These are phyloP conservation scores for Podaxis sp. DNA, from an alignment of 768 basidiomycete genomes.

Conservation along the genomic window DNA sequence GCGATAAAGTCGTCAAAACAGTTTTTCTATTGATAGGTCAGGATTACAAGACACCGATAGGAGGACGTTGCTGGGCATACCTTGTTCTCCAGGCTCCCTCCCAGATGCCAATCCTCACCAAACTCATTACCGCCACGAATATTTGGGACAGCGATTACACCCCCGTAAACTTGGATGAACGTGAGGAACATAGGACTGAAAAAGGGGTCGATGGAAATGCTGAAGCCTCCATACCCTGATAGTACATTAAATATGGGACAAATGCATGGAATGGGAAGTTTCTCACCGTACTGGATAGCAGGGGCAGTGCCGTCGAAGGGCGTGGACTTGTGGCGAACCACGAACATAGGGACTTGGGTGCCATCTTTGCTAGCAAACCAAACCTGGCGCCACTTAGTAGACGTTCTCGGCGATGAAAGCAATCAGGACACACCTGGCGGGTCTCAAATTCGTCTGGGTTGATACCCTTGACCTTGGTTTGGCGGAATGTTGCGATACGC, in stretches of 20 bases:
- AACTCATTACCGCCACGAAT: slow-evolving; percentile 75
- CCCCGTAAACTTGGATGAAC: slow-evolving; percentile 67
- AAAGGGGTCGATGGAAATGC: slow-evolving; percentile 63
- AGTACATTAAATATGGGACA: not conserved
- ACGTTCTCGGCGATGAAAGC: not conserved
- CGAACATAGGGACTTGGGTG: slow-evolving; percentile 80
- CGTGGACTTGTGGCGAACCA: slow-evolving; percentile 71
- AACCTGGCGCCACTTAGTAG: slow-evolving; percentile 33
- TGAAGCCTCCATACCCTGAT: slow-evolving; percentile 80
- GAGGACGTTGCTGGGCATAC: slow-evolving; percentile 25
- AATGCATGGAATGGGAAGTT: not conserved
- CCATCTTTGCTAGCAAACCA: slow-evolving; percentile 82
- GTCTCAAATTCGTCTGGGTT: slow-evolving; percentile 64
- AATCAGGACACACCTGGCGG: slow-evolving; percentile 42
- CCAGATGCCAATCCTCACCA: slow-evolving; percentile 82
- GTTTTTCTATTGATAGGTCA: slow-evolving; percentile 42
- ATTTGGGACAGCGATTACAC: slow-evolving; percentile 53
- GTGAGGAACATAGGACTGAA: slow-evolving; percentile 72
- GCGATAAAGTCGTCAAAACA: slow-evolving; percentile 83
- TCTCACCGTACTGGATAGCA: slow-evolving; percentile 68
- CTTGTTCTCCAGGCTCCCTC: slow-evolving; percentile 67
- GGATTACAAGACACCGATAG: slow-evolving; percentile 5
- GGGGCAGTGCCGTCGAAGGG: slow-evolving; percentile 71
- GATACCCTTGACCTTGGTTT: slow-evolving; percentile 56
- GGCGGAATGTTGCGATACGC: slow-evolving; percentile 53